Evolutionary conservation across 129 eudicot genomes (phyloP).

Genomic region (sunflower (Helianthus annuus)): DNA sequence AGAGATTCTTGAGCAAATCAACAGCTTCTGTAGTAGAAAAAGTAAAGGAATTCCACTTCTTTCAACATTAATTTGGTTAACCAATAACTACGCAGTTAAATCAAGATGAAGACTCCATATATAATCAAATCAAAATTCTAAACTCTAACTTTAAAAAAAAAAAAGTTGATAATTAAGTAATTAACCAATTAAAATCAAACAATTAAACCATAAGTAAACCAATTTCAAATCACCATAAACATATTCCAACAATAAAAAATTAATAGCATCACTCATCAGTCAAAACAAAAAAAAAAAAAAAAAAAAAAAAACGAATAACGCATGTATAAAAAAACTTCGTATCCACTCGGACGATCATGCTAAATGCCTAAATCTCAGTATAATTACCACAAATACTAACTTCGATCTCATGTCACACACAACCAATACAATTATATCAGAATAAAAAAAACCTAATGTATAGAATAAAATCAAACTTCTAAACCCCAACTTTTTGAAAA

Average conservation of each 20-base stretch:
- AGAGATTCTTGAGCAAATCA: conserved; percentile 74
- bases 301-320: too few relatives aligned
- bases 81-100: neutral
- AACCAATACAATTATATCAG: neutral
- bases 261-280: too few relatives aligned
- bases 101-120: neutral
- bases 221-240: neutral
- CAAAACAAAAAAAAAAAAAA: too few relatives aligned
- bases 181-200: conserved; percentile 16
- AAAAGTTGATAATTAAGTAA: neutral
- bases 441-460: too few relatives aligned
- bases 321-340: too few relatives aligned
- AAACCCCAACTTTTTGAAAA: too few relatives aligned
- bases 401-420: conserved; percentile 8
- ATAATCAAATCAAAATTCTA: neutral
- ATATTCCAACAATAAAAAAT: too few relatives aligned
- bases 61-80: neutral
- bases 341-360: neutral
- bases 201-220: neutral
- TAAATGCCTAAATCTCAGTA: conserved; percentile 6
- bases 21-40: conserved; percentile 60
- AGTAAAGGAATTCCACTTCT: conserved; percentile 33
- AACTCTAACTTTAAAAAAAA: neutral
- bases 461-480: too few relatives aligned
- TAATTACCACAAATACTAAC: neutral